Conservation (phyloP, 805 yeast genomes). For the Osmozyma mogii region DNA sequence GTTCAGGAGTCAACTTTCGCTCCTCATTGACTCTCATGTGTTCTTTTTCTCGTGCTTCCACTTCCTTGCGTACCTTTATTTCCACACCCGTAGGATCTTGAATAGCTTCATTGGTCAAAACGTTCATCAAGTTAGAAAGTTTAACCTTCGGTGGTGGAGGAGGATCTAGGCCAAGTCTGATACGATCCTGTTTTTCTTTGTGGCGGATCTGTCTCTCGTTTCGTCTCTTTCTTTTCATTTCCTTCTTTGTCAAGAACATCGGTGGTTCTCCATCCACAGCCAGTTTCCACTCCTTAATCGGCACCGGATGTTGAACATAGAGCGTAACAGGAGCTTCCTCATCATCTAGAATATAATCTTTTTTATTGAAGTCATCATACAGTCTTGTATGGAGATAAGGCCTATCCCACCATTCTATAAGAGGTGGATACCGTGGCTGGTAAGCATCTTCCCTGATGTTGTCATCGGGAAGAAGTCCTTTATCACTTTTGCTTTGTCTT, state of each 20-base stretch:
- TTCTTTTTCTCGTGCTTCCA: conserved; percentile 46
- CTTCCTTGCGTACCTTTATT: conserved; percentile 57
- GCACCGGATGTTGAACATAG: conserved; percentile 81
- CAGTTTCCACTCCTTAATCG: conserved; percentile 28
- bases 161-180: conserved; percentile 73
- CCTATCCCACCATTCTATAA: conserved; percentile 86
- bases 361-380: conserved; percentile 28
- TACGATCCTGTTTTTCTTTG: conserved; percentile 68
- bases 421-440: conserved; percentile 46
- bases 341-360: conserved; percentile 24
- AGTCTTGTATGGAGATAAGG: conserved; percentile 38
- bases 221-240: conserved; percentile 63
- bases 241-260: conserved; percentile 66
- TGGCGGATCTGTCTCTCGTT: conserved; percentile 56
- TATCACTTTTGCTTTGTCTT: conserved; percentile 21
- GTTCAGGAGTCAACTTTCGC: conserved; percentile 55
- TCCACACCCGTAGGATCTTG: conserved; percentile 87
- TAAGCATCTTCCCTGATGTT: conserved; percentile 50
- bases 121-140: conserved; percentile 77
- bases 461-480: conserved; percentile 45
- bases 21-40: conserved; percentile 58
- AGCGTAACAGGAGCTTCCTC: conserved; percentile 47
- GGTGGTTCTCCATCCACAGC: too few species aligned
- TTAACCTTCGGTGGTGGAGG: conserved; percentile 89
- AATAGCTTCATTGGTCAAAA: conserved; percentile 76